These are phyloP conservation scores for Irineochytrium annulatum DNA, from an alignment of 192 early-diverging fungal species.

Conservation along the genomic window DNA sequence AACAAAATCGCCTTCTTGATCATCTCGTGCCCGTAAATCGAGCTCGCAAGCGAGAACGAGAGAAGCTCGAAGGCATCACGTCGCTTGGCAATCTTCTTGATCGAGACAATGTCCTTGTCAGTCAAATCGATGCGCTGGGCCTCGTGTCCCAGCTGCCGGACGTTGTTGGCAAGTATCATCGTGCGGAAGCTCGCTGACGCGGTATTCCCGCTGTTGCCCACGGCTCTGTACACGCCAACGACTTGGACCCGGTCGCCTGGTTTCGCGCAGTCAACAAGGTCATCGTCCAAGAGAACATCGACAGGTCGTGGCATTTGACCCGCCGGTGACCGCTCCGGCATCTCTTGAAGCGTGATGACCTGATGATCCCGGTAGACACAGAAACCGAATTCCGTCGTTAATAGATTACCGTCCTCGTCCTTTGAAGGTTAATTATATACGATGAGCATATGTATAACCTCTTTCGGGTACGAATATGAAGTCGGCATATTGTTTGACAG, in stretches of 20 bases:
- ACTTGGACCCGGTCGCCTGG: constrained; percentile 94
- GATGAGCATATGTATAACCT: constrained; percentile 32
- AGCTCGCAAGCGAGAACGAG: constrained; percentile 81
- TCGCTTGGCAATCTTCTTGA: constrained; percentile 66
- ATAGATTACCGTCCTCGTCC: constrained; percentile 86
- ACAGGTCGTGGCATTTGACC: constrained; percentile 90
- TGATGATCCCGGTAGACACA: constrained; percentile 90
- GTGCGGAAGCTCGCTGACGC: constrained; percentile 88
- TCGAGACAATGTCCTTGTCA: constrained; percentile 83
- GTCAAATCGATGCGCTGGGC: constrained; percentile 68
- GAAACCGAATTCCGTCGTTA: constrained; percentile 90
- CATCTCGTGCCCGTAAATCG: constrained; percentile 59
- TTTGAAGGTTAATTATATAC: constrained; percentile 17
- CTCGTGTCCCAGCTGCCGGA: constrained; percentile 70
- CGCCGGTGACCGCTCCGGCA: constrained; percentile 95
- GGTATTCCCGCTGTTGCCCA: constrained; percentile 76
- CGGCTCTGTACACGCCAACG: constrained; percentile 85
- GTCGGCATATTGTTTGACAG: constrained; percentile 65
- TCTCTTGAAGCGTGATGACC: constrained; percentile 92
- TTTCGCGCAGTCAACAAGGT: constrained; percentile 92
- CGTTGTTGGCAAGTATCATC: constrained; percentile 81
- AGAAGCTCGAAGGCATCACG: constrained; percentile 79
- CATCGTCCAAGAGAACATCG: constrained; percentile 93
- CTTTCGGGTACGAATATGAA: constrained; percentile 83
- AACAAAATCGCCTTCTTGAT: constrained; percentile 73